phyloP scores from a whole-genome alignment of 192 early-diverging fungal species.

The Chytriomyces sp. region DNA sequence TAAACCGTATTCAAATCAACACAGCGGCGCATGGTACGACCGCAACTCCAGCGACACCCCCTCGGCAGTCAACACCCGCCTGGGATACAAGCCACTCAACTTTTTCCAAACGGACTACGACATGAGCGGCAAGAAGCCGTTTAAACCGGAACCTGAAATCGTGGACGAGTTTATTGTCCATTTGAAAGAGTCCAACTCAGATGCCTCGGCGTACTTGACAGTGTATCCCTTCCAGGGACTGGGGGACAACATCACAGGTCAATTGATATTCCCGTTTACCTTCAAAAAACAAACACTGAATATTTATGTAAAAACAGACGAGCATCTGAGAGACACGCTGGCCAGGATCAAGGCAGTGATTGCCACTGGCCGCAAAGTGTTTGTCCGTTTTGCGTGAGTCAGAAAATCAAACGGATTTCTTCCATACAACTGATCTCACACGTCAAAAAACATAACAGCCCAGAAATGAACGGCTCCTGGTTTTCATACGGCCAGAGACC shows the following conservation, averaged over 20 bases:
- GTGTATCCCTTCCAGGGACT: conserved; percentile 24
- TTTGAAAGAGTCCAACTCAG: not conserved
- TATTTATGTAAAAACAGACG: not conserved
- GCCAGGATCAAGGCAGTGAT: not conserved
- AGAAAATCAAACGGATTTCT: not conserved
- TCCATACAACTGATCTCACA: not conserved
- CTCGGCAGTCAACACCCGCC: conserved; percentile 6
- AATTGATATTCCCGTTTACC: not conserved
- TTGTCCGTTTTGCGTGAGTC: conserved; percentile 13
- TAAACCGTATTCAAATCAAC: not conserved
- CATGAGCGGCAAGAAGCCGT: not conserved
- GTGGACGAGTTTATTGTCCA: conserved; percentile 1
- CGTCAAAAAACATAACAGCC: not conserved
- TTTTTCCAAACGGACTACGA: conserved; percentile 42
- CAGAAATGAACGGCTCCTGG: conserved; percentile 26
- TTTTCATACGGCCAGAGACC: conserved; percentile 19
- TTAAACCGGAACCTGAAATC: not conserved
- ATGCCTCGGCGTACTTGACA: conserved; percentile 11
- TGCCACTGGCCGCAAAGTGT: conserved; percentile 7
- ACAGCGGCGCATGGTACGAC: conserved; percentile 32
- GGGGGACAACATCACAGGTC: conserved; percentile 1
- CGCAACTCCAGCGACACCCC: conserved; percentile 17
- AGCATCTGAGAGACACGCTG: conserved; percentile 11
- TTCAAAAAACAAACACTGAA: too few species aligned
- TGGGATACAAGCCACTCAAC: conserved; percentile 20